Percentiles rank a stretch among this genome's conserved stretches.
Evolutionary conservation across 129 eudicot species (phyloP).

Genomic region (Chrysanthemum lavandulifolium): DNA sequence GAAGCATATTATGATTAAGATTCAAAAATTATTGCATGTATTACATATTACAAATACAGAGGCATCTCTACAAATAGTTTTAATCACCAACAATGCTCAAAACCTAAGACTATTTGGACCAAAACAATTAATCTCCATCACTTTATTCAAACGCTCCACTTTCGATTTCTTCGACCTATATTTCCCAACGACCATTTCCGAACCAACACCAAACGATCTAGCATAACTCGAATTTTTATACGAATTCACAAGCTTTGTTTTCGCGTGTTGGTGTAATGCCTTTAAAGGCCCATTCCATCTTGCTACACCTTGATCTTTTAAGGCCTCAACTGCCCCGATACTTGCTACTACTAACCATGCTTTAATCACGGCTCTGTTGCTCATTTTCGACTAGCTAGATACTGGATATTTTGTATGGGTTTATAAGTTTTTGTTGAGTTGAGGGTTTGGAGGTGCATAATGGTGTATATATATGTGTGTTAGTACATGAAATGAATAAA

Average conservation of each 20-base stretch:
- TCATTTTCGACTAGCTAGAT: constrained; percentile 14
- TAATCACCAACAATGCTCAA: neutral
- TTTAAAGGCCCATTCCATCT: constrained; percentile 54
- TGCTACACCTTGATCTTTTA: constrained; percentile 68
- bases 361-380: constrained; percentile 32
- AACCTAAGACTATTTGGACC: constrained; percentile 44
- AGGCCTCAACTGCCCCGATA: constrained; percentile 64
- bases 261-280: constrained; percentile 44
- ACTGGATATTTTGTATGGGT: neutral
- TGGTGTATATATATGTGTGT: constrained; percentile 16
- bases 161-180: constrained; percentile 29
- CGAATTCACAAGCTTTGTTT: constrained; percentile 36
- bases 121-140: constrained; percentile 55
- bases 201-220: constrained; percentile 13
- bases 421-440: constrained; percentile 3
- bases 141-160: constrained; percentile 44
- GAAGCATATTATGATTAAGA: neutral
- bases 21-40: constrained; percentile 23
- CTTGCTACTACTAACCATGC: constrained; percentile 65
- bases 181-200: constrained; percentile 10
- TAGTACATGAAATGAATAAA: neutral
- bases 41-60: constrained; percentile 23
- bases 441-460: neutral
- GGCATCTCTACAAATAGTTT: neutral
- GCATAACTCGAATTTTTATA: constrained; percentile 12